A percentile compares a stretch with the other conserved stretches of the same genome.
These are phyloP conservation scores for Nakaseomyces glabratus DNA, from an alignment of 1,139 yeast genomes.

Conservation along the genomic window DNA sequence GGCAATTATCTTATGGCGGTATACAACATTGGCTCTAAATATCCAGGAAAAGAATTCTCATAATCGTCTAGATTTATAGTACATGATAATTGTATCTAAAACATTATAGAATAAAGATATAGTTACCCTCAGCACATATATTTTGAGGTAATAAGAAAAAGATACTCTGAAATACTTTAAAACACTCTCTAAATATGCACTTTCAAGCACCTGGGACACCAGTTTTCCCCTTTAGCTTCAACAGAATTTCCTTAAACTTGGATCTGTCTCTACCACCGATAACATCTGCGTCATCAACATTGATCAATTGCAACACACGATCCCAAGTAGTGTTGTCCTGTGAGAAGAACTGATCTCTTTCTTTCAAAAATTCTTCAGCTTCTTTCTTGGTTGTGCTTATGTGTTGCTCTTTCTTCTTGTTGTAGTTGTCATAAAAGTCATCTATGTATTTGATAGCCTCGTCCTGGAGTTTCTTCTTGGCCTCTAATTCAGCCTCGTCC, in stretches of 20 bases:
- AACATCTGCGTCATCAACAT: constrained; percentile 34
- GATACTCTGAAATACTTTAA: too few relatives aligned
- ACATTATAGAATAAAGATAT: too few relatives aligned
- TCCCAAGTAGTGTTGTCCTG: constrained; percentile 80
- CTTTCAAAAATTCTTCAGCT: constrained; percentile 62
- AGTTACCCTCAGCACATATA: too few relatives aligned
- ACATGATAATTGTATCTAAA: constrained; percentile 3
- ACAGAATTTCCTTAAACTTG: constrained; percentile 58
- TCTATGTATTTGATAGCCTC: constrained; percentile 85
- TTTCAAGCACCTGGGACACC: constrained; percentile 62
- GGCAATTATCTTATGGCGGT: too few relatives aligned
- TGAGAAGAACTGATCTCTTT: constrained; percentile 68
- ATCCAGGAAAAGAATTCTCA: too few relatives aligned
- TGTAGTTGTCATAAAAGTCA: constrained; percentile 90
- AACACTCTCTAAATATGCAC: too few relatives aligned
- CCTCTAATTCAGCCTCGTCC: constrained; percentile 62
- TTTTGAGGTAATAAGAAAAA: too few relatives aligned
- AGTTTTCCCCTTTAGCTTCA: constrained; percentile 58
- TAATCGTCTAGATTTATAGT: too few relatives aligned
- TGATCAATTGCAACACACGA: constrained; percentile 51
- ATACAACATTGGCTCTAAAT: too few relatives aligned
- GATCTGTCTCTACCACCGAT: constrained; percentile 55
- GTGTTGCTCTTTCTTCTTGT: constrained; percentile 69
- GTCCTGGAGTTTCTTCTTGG: constrained; percentile 57
- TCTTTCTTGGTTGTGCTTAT: constrained; percentile 55